A percentile compares a stretch with the other conserved stretches of the same genome.
Conservation (phyloP, 2,329 filamentous ascomycete genomes). For the Fusarium armeniacum region DNA sequence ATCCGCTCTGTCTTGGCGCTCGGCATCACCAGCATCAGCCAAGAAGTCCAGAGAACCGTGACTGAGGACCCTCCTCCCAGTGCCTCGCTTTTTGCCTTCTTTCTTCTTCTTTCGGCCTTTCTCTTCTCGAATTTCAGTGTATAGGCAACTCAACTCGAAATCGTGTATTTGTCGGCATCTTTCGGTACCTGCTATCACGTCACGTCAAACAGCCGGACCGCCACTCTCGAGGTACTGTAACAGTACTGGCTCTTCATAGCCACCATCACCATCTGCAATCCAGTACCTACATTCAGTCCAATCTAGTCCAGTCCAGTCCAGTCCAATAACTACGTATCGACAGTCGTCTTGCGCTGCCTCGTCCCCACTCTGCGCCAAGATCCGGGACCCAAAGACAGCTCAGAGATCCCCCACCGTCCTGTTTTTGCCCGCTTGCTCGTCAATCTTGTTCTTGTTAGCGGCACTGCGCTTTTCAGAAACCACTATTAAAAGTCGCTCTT, state of each 20-base stretch:
- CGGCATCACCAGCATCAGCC: conserved; percentile 40
- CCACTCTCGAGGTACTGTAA: conserved; percentile 29
- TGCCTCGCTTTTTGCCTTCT: background rate
- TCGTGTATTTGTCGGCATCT: conserved; percentile 17
- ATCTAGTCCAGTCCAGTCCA: background rate
- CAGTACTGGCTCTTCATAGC: conserved; percentile 26
- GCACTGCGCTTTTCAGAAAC: conserved; percentile 24
- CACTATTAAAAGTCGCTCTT: conserved; percentile 18
- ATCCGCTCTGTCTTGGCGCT: conserved; percentile 40
- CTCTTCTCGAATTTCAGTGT: conserved; percentile 10
- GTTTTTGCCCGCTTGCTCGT: conserved; percentile 33
- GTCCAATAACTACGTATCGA: conserved; percentile 20
- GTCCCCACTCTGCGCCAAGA: conserved; percentile 43
- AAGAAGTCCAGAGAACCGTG: conserved; percentile 27
- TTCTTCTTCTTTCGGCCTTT: background rate
- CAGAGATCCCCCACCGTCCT: conserved; percentile 38
- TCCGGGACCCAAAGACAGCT: conserved; percentile 33
- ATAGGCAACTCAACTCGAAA: conserved; percentile 26
- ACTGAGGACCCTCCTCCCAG: conserved; percentile 5
- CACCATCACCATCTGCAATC: conserved; percentile 36
- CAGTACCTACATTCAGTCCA: conserved; percentile 1
- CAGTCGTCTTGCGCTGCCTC: conserved; percentile 32
- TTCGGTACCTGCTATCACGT: conserved; percentile 15
- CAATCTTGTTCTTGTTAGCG: conserved; percentile 28
- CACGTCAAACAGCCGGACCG: conserved; percentile 37